phyloP scores from a whole-genome alignment of 495 filamentous ascomycete genomes.

The Venustampulla echinocandica region DNA sequence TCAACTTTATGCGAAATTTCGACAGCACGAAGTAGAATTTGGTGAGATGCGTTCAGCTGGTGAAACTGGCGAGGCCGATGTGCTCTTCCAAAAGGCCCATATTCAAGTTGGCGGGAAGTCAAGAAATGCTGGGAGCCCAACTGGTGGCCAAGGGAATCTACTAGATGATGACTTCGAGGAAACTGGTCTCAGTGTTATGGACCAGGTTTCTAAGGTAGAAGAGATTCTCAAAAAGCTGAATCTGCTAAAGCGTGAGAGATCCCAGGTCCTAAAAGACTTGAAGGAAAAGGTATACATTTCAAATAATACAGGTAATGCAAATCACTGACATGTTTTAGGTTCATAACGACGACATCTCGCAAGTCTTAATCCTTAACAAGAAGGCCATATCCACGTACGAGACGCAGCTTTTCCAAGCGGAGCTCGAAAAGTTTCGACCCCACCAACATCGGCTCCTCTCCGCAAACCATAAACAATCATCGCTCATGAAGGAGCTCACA shows the following conservation, averaged over 20 bases:
- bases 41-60: slow-evolving; percentile 92
- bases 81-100: slow-evolving; percentile 76
- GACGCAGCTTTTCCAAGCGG: slow-evolving; percentile 79
- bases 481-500: slow-evolving; percentile 91
- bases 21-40: slow-evolving; percentile 77
- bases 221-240: slow-evolving; percentile 87
- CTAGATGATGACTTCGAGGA: slow-evolving; percentile 89
- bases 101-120: slow-evolving; percentile 53
- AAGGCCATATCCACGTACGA: slow-evolving; percentile 87
- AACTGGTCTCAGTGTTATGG: slow-evolving; percentile 65
- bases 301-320: background rate
- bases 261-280: slow-evolving; percentile 88
- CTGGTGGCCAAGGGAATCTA: slow-evolving; percentile 60
- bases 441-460: slow-evolving; percentile 87
- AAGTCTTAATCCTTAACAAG: slow-evolving; percentile 94
- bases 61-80: slow-evolving; percentile 79
- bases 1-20: slow-evolving; percentile 74
- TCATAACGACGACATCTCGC: slow-evolving; percentile 93
- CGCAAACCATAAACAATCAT: slow-evolving; percentile 86
- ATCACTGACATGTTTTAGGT: slow-evolving; percentile 43
- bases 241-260: slow-evolving; percentile 80
- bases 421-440: slow-evolving; percentile 92
- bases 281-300: slow-evolving; percentile 75
- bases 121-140: slow-evolving; percentile 49
- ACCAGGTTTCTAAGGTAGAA: slow-evolving; percentile 85